A percentile compares a stretch with the other conserved stretches of the same genome.
Evolutionary conservation across 2,329 filamentous ascomycete genomes (phyloP).

Genomic region (Dothideomycetidae sp.): DNA sequence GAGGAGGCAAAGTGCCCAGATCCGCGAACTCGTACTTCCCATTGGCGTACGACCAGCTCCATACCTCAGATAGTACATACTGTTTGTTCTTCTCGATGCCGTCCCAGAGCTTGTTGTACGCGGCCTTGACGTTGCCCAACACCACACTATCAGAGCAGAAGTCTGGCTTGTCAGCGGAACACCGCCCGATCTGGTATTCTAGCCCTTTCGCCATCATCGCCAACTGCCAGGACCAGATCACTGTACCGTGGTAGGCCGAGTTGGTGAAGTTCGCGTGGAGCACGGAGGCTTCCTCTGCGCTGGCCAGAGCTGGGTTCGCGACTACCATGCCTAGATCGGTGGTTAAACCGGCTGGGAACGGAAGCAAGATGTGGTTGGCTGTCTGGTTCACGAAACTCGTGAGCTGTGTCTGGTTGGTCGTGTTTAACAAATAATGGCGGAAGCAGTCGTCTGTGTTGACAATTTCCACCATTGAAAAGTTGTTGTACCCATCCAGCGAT

Average conservation of each 20-base stretch:
- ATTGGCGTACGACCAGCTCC: constrained; percentile 45
- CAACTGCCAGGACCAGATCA: constrained; percentile 51
- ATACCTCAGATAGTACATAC: constrained; percentile 44
- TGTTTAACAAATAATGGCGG: constrained; percentile 47
- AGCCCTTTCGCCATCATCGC: constrained; percentile 50
- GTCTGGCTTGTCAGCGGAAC: constrained; percentile 26
- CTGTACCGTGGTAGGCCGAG: constrained; percentile 48
- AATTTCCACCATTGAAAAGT: constrained; percentile 37
- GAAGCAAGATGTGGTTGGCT: constrained; percentile 41
- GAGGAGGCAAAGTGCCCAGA: constrained; percentile 37
- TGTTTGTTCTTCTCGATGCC: constrained; percentile 41
- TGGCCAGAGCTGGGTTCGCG: constrained; percentile 45
- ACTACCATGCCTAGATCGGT: constrained; percentile 44
- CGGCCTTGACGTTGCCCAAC: constrained; percentile 27
- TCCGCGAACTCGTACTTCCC: constrained; percentile 36
- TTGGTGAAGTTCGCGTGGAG: constrained; percentile 41
- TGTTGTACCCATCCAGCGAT: constrained; percentile 39
- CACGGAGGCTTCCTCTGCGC: constrained; percentile 23
- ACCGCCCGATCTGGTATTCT: constrained; percentile 42
- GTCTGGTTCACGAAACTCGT: constrained; percentile 43
- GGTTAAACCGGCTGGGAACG: constrained; percentile 45
- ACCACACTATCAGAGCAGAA: constrained; percentile 38
- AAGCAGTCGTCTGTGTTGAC: constrained; percentile 54
- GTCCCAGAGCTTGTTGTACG: constrained; percentile 49
- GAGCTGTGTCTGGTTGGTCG: constrained; percentile 42